These are phyloP conservation scores for Dictyostelium intermedium DNA, from an alignment of 78 protist genomes.

Conservation along the genomic window DNA sequence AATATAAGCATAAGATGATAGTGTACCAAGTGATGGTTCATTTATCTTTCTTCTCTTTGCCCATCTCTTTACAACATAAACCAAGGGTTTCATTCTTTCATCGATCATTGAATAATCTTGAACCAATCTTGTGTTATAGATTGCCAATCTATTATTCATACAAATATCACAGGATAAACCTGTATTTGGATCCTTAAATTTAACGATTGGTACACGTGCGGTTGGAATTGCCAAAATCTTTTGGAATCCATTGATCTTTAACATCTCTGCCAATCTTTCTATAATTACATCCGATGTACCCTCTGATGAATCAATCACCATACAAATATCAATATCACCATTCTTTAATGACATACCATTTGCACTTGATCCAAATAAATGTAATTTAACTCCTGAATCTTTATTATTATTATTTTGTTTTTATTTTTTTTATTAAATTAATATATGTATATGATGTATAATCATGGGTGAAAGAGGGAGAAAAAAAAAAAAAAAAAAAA, in stretches of 20 bases:
- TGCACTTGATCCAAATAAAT: constrained; percentile 82
- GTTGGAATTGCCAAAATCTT: constrained; percentile 76
- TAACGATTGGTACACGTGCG: constrained; percentile 84
- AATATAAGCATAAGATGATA: constrained; percentile 61
- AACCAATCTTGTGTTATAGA: constrained; percentile 67
- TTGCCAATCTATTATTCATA: constrained; percentile 72
- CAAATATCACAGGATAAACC: constrained; percentile 78
- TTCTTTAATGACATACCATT: constrained; percentile 75
- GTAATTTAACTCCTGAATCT: constrained; percentile 59
- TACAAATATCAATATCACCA: constrained; percentile 80
- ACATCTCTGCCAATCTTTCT: constrained; percentile 46
- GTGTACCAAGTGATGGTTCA: constrained; percentile 66
- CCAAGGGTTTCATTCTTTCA: constrained; percentile 74
- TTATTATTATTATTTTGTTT: neutral
- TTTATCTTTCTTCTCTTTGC: constrained; percentile 81
- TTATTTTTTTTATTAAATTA: too few relatives aligned
- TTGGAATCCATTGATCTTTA: neutral
- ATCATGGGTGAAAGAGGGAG: too few relatives aligned
- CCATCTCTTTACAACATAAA: constrained; percentile 79
- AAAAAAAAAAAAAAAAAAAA: too few relatives aligned
- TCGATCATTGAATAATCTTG: constrained; percentile 64
- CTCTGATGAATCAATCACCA: constrained; percentile 40
- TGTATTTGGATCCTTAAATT: constrained; percentile 55
- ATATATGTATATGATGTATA: too few relatives aligned
- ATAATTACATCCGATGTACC: constrained; percentile 67